Base-by-base conservation (phyloP, 2,329 filamentous ascomycete genomes). In the Penicillium sp. region DNA sequence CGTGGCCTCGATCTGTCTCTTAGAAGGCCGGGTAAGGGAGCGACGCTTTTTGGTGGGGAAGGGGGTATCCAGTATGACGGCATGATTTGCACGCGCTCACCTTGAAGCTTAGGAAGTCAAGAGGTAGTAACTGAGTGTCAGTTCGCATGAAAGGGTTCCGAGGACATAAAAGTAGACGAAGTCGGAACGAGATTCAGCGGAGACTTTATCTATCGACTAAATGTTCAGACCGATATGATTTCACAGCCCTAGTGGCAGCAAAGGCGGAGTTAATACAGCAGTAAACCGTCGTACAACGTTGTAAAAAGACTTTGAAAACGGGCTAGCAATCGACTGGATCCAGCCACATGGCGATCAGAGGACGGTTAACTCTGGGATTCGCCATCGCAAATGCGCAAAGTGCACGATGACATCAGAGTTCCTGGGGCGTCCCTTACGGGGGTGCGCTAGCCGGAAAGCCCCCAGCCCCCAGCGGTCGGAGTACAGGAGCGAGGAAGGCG, bases 341-440 rank as follows among this genome's bases (percentile, higher is more conserved):
- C 47, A 47, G 56, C 44, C 62, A 66, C 55, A 60, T 53, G 54
- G 50, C 29, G 60, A 61, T 58, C 62, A 44, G 26, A 26, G 41
- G 31, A 26, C 21, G 26, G 21, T 21, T 44, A 26, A 51, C 50
- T 50, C 45, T 63, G 50, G 44, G 52, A 52, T 61, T 59, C 54
- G 31, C 47, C 49, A 38, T 49, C 48, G 35, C 21, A 35, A 38
- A 35, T 23, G 38, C 29, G 46, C n/a, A 13, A 46, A 46, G 29
- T 15, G 35, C 26, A 50, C 29, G 21, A 66, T 66, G 61, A 66
- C 64, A 66, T 66, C 64, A 66, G 53, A 31, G 60, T 59, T 54
- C 56, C 60, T 60, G 44, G 48, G 55, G 19, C 23, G 31, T 21
- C 23, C 46, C 30, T 26, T 50, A 5, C 44, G 29, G 31, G 23